Conservation (phyloP, 108 stramenopile species). For the Thalassiosira profunda region DNA sequence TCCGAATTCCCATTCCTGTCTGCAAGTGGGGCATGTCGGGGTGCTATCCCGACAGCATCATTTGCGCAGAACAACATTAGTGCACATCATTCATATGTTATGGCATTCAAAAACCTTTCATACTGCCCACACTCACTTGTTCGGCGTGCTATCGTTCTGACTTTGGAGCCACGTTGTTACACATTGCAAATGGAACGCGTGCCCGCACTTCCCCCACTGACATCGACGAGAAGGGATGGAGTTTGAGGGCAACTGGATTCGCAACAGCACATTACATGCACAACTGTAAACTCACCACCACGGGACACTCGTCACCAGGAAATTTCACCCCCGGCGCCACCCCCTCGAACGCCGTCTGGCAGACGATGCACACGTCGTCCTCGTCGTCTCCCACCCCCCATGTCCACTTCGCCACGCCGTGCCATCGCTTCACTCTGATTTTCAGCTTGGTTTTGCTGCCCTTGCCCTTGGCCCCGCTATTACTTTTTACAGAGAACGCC, state of each 20-base stretch:
- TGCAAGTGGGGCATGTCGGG: conserved; percentile 83
- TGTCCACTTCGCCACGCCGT: conserved; percentile 90
- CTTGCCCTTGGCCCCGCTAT: neutral
- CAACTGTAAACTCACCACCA: conserved; percentile 42
- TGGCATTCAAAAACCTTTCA: neutral
- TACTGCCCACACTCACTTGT: conserved; percentile 37
- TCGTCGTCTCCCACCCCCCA: conserved; percentile 67
- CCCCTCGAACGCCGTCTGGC: conserved; percentile 92
- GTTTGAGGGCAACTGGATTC: neutral
- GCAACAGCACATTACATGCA: neutral
- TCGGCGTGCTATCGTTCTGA: conserved; percentile 8
- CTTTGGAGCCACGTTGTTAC: conserved; percentile 73
- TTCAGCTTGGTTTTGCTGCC: conserved; percentile 55
- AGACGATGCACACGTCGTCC: conserved; percentile 93
- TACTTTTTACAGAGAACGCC: no score
- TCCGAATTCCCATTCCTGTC: conserved; percentile 92
- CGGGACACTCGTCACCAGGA: conserved; percentile 93
- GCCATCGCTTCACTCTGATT: conserved; percentile 78
- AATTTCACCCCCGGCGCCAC: conserved; percentile 85
- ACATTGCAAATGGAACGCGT: conserved; percentile 93
- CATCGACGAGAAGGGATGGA: neutral
- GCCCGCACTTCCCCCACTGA: conserved; percentile 84
- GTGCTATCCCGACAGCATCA: no score
- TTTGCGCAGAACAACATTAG: no score
- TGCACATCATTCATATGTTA: no score